Evolutionary conservation across 805 yeast genomes (phyloP).

Genomic region (Suhomyces tanzawaensis): DNA sequence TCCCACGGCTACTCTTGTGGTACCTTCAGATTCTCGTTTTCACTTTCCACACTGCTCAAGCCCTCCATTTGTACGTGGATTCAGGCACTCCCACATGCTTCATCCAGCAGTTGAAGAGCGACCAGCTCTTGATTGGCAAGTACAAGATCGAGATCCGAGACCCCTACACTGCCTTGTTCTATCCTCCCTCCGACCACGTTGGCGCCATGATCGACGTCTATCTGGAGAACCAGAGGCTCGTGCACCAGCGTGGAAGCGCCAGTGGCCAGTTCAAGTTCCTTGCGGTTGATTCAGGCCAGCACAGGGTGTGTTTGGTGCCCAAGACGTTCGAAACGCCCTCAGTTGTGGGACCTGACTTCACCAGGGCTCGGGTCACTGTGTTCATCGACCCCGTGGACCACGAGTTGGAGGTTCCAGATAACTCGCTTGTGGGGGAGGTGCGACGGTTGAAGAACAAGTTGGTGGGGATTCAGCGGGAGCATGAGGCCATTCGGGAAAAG

Average conservation of each 20-base stretch:
- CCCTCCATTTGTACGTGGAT: slow-evolving; percentile 45
- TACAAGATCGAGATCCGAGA: slow-evolving; percentile 49
- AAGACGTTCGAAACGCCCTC: slow-evolving; percentile 14
- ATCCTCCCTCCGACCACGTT: slow-evolving; percentile 25
- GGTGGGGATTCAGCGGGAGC: slow-evolving; percentile 4
- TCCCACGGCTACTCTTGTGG: neutral
- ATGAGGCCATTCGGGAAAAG: slow-evolving; percentile 17
- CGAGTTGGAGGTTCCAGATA: neutral
- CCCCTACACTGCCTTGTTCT: slow-evolving; percentile 31
- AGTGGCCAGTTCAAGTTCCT: slow-evolving; percentile 27
- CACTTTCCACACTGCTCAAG: neutral
- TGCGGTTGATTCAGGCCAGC: slow-evolving; percentile 25
- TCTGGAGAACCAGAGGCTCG: slow-evolving; percentile 39
- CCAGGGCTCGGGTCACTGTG: neutral
- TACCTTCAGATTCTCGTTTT: neutral
- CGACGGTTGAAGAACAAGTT: slow-evolving; percentile 3
- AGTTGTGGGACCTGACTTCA: neutral
- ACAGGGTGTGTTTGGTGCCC: slow-evolving; percentile 27
- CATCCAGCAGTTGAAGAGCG: slow-evolving; percentile 52
- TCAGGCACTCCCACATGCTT: slow-evolving; percentile 56
- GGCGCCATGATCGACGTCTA: slow-evolving; percentile 38
- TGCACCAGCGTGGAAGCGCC: slow-evolving; percentile 23
- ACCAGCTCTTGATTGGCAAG: slow-evolving; percentile 47
- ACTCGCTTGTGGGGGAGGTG: neutral
- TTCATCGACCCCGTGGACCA: neutral